A percentile compares a stretch with the other conserved stretches of the same genome.
Evolutionary conservation across 1,284 basidiomycete species (phyloP).

Genomic region (Melanopsichium pennsylvanicum): DNA sequence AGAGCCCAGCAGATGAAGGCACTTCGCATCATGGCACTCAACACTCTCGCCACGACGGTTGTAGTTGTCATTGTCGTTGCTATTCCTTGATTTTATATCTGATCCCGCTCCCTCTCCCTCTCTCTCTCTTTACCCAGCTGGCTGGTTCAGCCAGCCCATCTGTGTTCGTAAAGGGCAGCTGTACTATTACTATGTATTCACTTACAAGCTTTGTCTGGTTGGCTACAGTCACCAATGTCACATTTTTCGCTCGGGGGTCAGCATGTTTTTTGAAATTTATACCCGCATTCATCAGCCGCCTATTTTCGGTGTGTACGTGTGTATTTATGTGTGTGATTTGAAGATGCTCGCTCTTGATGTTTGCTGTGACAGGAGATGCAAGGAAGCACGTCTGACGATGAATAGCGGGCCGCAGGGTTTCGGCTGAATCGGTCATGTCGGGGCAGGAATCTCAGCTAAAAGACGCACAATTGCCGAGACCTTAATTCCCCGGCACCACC

Average conservation of each 20-base stretch:
- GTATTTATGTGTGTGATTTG: too few relatives aligned
- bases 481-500: neutral
- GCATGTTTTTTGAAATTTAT: conserved; percentile 11
- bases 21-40: conserved; percentile 33
- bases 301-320: too few relatives aligned
- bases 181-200: conserved; percentile 23
- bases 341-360: too few relatives aligned
- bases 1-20: conserved; percentile 47
- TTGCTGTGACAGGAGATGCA: too few relatives aligned
- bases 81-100: conserved; percentile 20
- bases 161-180: conserved; percentile 8
- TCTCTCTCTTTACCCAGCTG: neutral
- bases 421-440: conserved; percentile 29
- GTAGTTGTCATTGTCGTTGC: conserved; percentile 36
- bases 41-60: conserved; percentile 24
- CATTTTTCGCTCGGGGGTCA: neutral
- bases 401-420: neutral
- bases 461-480: conserved; percentile 7
- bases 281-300: neutral
- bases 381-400: too few relatives aligned
- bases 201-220: neutral
- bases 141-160: neutral
- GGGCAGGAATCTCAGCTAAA: neutral
- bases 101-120: too few relatives aligned
- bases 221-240: conserved; percentile 10